Percentiles rank a stretch among this genome's conserved stretches.
phyloP scores from a whole-genome alignment of 2,329 filamentous ascomycete species.

The Nemania diffusa region DNA sequence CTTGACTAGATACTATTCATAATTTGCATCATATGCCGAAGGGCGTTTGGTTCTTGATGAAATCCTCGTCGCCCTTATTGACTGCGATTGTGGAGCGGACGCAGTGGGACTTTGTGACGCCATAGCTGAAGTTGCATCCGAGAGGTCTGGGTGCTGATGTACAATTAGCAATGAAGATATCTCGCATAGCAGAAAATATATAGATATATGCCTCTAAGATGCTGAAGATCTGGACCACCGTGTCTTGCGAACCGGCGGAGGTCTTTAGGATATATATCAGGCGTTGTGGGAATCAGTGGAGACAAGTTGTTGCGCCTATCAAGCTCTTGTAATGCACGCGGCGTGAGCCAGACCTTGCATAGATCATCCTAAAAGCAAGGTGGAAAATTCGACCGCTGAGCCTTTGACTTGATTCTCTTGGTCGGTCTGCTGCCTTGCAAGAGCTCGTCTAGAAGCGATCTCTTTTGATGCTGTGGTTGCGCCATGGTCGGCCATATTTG shows the following conservation, averaged over 20 bases:
- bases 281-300: not conserved
- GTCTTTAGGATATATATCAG: conserved; percentile 11
- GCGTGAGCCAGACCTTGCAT: conserved; percentile 45
- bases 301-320: conserved; percentile 40
- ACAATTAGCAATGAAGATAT: too few relatives aligned
- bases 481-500: conserved; percentile 19
- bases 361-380: conserved; percentile 45
- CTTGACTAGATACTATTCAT: too few relatives aligned
- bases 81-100: too few relatives aligned
- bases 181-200: too few relatives aligned
- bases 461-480: conserved; percentile 18
- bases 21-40: too few relatives aligned
- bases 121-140: too few relatives aligned
- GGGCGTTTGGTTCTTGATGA: too few relatives aligned
- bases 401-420: conserved; percentile 20
- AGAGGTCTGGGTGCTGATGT: too few relatives aligned
- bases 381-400: conserved; percentile 9
- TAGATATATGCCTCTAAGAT: conserved; percentile 49
- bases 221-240: conserved; percentile 50
- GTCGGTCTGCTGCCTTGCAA: conserved; percentile 6
- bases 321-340: conserved; percentile 44
- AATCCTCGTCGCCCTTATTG: too few relatives aligned
- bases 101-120: too few relatives aligned
- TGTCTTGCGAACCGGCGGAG: conserved; percentile 45
- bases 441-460: conserved; percentile 5